phyloP scores from a whole-genome alignment of 1,284 basidiomycete species.

The Cutaneotrichosporon cutaneum region DNA sequence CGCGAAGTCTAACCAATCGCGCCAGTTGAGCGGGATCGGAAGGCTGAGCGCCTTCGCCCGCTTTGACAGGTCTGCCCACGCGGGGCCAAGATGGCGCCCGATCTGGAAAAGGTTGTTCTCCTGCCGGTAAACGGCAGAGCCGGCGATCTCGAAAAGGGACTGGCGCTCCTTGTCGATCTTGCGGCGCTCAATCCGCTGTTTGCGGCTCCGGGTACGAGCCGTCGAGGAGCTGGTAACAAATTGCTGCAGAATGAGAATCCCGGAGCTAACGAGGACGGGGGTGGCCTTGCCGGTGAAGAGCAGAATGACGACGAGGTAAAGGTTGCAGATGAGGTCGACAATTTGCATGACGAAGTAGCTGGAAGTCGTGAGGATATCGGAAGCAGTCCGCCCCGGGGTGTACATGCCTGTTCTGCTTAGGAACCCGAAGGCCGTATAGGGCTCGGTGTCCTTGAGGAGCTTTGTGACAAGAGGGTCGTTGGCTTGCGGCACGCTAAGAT shows the following conservation, averaged over 20 bases:
- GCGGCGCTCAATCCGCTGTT: no score
- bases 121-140: neutral
- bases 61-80: neutral
- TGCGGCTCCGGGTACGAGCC: no score
- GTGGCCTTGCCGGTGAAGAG: no score
- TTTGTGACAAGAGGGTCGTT: neutral
- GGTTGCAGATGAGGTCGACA: no score
- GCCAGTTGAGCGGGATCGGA: no score
- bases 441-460: neutral
- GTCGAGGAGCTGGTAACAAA: neutral
- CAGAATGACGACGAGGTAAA: no score
- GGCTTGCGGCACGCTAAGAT: neutral
- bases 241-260: neutral
- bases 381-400: no score
- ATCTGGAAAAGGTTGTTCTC: neutral
- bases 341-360: no score
- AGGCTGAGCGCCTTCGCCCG: no score
- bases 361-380: no score
- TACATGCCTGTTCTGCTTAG: neutral
- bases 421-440: neutral
- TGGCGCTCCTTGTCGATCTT: neutral
- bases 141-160: neutral
- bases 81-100: neutral
- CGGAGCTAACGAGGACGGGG: no score
- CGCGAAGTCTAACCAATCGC: no score